Percentiles rank a stretch among this genome's conserved stretches.
phyloP scores from a whole-genome alignment of 1,284 basidiomycete species.

The Ceratobasidium sp. region DNA sequence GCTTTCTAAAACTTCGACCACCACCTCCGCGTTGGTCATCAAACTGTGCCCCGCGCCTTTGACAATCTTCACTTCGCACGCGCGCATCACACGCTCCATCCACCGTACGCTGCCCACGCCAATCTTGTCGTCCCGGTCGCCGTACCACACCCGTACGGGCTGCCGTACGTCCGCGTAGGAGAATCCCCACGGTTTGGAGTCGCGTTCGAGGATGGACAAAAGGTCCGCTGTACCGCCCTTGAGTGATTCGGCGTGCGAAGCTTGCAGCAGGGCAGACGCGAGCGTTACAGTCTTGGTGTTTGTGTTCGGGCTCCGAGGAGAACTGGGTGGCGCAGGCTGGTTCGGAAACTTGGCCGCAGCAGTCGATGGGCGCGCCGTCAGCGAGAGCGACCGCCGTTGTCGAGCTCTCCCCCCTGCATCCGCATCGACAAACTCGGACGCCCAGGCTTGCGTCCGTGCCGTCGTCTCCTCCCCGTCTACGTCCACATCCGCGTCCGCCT shows the following conservation, averaged over 20 bases:
- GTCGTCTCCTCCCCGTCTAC: constrained; percentile 19
- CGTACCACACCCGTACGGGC: constrained; percentile 89
- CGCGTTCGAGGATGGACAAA: constrained; percentile 55
- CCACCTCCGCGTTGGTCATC: constrained; percentile 87
- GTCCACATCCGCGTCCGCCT: constrained; percentile 27
- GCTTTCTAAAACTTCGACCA: constrained; percentile 84
- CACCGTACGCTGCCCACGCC: constrained; percentile 84
- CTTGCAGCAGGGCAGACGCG: constrained; percentile 80
- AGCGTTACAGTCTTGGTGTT: constrained; percentile 47
- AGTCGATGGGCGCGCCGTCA: constrained; percentile 19
- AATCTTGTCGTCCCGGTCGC: constrained; percentile 91
- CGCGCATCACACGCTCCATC: constrained; percentile 87
- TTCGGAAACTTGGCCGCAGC: background rate
- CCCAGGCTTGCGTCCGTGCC: constrained; percentile 38
- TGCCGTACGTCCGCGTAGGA: constrained; percentile 69
- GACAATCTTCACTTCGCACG: constrained; percentile 80
- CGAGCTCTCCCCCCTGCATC: background rate
- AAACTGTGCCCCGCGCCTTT: constrained; percentile 88
- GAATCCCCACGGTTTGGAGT: constrained; percentile 54
- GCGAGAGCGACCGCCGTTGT: constrained; percentile 27
- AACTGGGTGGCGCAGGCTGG: constrained; percentile 17
- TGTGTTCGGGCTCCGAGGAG: constrained; percentile 24
- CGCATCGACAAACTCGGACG: constrained; percentile 25
- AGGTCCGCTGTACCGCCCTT: constrained; percentile 91
- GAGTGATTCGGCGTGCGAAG: constrained; percentile 92